Conservation (phyloP, 2,329 filamentous ascomycete species). For the Ophiostoma novo-ulmi region DNA sequence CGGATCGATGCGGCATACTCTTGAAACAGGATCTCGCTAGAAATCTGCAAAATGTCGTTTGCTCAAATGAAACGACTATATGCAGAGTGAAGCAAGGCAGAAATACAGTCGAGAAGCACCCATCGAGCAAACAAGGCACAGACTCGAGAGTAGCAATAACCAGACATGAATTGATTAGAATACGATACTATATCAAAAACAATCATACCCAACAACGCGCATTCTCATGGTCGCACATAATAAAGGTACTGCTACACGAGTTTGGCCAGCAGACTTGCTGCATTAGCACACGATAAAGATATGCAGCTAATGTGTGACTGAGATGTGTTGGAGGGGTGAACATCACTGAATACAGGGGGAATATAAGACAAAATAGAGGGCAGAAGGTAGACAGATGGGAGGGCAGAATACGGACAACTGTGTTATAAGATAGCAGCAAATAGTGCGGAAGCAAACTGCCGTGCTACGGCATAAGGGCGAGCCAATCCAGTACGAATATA, state of each 20-base stretch:
- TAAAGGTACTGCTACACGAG: conserved; percentile 2
- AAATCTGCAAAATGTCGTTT: no score
- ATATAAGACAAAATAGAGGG: background rate
- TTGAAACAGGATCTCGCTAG: background rate
- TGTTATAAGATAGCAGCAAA: no score
- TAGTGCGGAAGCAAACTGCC: no score
- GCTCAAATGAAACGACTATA: no score
- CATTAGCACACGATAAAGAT: conserved; percentile 16
- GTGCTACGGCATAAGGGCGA: no score
- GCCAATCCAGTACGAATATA: no score
- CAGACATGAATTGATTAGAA: no score
- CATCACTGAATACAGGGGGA: background rate
- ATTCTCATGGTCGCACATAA: background rate
- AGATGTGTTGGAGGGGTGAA: background rate
- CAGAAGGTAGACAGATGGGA: background rate
- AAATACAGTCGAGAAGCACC: no score
- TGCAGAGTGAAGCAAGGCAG: no score
- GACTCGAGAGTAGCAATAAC: no score
- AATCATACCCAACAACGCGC: background rate
- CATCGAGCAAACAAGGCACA: no score
- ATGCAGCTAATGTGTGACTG: conserved; percentile 14
- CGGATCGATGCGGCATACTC: background rate
- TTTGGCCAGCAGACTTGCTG: conserved; percentile 10
- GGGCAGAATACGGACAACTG: no score
- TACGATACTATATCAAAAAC: background rate